Evolutionary conservation across 306 rosid species (phyloP).

Genomic region (Datisca glomerata): DNA sequence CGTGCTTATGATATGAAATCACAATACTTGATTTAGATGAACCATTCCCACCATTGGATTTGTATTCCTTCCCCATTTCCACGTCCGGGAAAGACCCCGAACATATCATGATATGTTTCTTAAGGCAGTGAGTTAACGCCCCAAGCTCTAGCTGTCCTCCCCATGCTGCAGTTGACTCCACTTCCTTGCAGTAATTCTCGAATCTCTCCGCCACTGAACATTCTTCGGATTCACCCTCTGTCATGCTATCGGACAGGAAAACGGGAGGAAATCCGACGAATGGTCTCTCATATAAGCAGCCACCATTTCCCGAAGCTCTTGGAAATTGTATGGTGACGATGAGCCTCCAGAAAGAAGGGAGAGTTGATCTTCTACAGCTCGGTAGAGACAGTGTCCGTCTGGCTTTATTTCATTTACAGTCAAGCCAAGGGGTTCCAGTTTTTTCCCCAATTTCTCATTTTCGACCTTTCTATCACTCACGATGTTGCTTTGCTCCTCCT

Average conservation of each 20-base stretch:
- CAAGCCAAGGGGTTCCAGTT: slow-evolving; percentile 79
- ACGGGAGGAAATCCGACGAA: slow-evolving; percentile 60
- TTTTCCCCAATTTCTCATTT: slow-evolving; percentile 56
- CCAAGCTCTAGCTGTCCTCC: slow-evolving; percentile 96
- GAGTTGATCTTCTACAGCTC: slow-evolving; percentile 81
- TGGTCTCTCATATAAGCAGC: slow-evolving; percentile 73
- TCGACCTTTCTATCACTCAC: slow-evolving; percentile 67
- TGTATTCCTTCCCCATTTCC: slow-evolving; percentile 96
- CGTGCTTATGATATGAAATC: slow-evolving; percentile 90
- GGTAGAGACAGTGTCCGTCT: slow-evolving; percentile 89
- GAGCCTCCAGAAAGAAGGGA: slow-evolving; percentile 36
- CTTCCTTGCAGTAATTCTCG: slow-evolving; percentile 75
- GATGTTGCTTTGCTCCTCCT: slow-evolving; percentile 66
- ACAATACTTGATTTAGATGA: slow-evolving; percentile 34
- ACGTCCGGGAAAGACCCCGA: slow-evolving; percentile 97
- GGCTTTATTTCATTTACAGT: slow-evolving; percentile 70
- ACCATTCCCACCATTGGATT: slow-evolving; percentile 21
- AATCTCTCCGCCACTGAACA: slow-evolving; percentile 43
- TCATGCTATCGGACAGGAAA: slow-evolving; percentile 52
- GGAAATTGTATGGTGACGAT: slow-evolving; percentile 53
- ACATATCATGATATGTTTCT: slow-evolving; percentile 68
- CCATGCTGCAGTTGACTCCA: slow-evolving; percentile 83
- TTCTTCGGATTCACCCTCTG: slow-evolving; percentile 37
- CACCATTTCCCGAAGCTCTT: slow-evolving; percentile 70
- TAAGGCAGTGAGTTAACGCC: slow-evolving; percentile 74